Evolutionary conservation across 1,284 basidiomycete genomes (phyloP).

Genomic region (Clitocybe nebularis): DNA sequence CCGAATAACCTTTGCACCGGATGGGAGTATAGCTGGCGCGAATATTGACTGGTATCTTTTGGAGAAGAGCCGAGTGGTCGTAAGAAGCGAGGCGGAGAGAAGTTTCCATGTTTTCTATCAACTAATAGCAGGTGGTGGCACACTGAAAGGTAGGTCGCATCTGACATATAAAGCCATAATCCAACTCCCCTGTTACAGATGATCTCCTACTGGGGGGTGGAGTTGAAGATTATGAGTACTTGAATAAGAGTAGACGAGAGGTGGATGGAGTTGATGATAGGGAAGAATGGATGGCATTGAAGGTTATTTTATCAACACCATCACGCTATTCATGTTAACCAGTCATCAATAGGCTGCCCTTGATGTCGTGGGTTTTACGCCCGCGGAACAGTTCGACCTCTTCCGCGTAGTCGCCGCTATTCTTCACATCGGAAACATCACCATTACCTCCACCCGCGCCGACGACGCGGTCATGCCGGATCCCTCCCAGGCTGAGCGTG

Average conservation of each 20-base stretch:
- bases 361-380: conserved; percentile 83
- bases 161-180: not conserved
- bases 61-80: conserved; percentile 95
- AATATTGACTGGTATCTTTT: conserved; percentile 99
- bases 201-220: conserved; percentile 73
- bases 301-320: conserved; percentile 40
- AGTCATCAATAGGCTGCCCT: conserved; percentile 58
- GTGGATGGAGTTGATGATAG: conserved; percentile 94
- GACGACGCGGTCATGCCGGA: conserved; percentile 89
- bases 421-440: conserved; percentile 94
- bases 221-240: conserved; percentile 85
- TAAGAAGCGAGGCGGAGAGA: conserved; percentile 85
- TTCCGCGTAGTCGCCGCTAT: conserved; percentile 95
- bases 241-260: conserved; percentile 86
- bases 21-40: conserved; percentile 95
- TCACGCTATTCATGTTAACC: not conserved
- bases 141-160: conserved; percentile 55
- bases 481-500: conserved; percentile 81
- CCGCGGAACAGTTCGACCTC: conserved; percentile 85
- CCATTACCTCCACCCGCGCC: conserved; percentile 75
- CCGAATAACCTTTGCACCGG: conserved; percentile 90
- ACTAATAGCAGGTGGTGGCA: conserved; percentile 63
- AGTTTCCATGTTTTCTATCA: conserved; percentile 99
- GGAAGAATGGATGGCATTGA: conserved; percentile 83
- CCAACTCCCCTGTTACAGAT: conserved; percentile 38